These are phyloP conservation scores for Davidsoniella eucalypti DNA, from an alignment of 2,329 filamentous ascomycete genomes.

Conservation along the genomic window DNA sequence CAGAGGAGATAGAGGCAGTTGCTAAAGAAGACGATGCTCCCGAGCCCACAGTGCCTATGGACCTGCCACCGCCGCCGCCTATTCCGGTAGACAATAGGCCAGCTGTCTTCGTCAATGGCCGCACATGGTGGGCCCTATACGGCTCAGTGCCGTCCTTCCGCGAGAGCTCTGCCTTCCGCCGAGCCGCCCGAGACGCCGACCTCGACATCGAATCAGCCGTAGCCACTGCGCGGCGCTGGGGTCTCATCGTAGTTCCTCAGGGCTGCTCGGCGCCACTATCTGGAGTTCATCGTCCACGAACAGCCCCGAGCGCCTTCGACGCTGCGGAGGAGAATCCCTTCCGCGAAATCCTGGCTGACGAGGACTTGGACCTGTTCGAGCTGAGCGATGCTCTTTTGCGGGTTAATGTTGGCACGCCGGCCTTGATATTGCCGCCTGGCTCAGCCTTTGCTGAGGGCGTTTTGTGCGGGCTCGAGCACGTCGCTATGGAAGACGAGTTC, in stretches of 20 bases:
- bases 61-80: not conserved
- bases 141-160: conserved; percentile 8
- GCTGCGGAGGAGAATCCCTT: conserved; percentile 7
- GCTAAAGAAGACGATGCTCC: not conserved
- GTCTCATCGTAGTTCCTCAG: conserved; percentile 4
- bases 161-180: conserved; percentile 2
- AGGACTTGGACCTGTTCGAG: conserved; percentile 9
- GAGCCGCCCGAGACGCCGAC: conserved; percentile 9
- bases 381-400: not conserved
- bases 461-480: conserved; percentile 2
- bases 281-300: not conserved
- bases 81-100: not conserved
- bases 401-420: conserved; percentile 7
- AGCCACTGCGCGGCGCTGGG: conserved; percentile 10
- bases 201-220: conserved; percentile 6
- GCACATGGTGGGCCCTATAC: conserved; percentile 9
- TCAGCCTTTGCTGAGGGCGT: conserved; percentile 1
- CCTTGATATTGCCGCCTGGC: conserved; percentile 4
- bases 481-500: conserved; percentile 3
- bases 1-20: not conserved
- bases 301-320: not conserved
- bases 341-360: conserved; percentile 8
- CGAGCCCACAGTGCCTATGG: too few species aligned
- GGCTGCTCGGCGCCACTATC: not conserved
- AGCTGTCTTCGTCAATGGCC: conserved; percentile 7